Percentiles rank a stretch among this genome's conserved stretches.
Conservation (phyloP, 2,329 filamentous ascomycete genomes). For the Pseudogymnoascus sp. region DNA sequence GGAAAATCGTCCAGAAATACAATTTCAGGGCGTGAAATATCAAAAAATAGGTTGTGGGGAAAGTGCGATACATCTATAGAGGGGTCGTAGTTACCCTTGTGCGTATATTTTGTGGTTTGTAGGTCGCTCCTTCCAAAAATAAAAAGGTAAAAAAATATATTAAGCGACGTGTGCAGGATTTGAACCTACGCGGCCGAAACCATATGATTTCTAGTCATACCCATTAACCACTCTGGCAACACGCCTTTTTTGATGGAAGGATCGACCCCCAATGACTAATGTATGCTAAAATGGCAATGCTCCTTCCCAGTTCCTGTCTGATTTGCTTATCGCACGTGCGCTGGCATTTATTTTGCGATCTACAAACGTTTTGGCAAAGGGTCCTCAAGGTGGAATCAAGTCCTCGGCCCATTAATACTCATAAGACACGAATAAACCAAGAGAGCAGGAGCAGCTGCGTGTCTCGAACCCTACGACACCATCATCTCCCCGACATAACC, state of each 20-base stretch:
- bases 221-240: not conserved
- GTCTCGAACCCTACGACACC: not conserved
- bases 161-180: no score
- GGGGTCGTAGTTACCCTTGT: not conserved
- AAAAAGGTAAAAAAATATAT: no score
- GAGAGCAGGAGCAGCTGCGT: not conserved
- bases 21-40: not conserved
- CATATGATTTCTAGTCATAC: no score
- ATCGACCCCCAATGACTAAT: not conserved
- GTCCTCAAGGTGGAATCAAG: not conserved
- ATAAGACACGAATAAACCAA: not conserved
- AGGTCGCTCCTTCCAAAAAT: no score
- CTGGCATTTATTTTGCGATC: not conserved
- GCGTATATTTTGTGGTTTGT: no score
- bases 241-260: not conserved
- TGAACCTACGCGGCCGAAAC: no score
- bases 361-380: not conserved
- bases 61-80: not conserved
- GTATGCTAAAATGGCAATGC: no score
- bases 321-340: conserved; percentile 4
- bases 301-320: no score
- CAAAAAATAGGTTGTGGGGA: not conserved
- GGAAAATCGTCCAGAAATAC: not conserved
- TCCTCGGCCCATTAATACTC: not conserved
- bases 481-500: not conserved